Conservation (phyloP, 2,329 filamentous ascomycete genomes). For the Fusarium subglutinans region DNA sequence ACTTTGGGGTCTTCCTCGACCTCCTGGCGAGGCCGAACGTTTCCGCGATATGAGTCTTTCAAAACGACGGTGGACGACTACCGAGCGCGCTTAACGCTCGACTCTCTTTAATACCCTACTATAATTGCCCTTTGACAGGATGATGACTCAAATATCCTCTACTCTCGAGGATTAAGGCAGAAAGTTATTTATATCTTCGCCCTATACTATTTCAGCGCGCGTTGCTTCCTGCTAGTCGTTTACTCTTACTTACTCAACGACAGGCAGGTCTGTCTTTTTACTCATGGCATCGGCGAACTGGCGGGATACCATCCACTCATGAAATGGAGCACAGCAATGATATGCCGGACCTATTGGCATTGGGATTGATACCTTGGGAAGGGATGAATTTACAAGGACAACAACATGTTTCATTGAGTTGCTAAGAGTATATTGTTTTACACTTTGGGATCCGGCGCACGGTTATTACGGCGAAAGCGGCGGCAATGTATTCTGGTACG, state of each 20-base stretch:
- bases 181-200: constrained; percentile 14
- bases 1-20: constrained; percentile 56
- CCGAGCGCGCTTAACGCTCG: constrained; percentile 50
- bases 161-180: constrained; percentile 3
- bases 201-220: constrained; percentile 35
- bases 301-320: constrained; percentile 23
- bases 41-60: constrained; percentile 56
- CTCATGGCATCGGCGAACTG: constrained; percentile 42
- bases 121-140: constrained; percentile 11
- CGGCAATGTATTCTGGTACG: constrained; percentile 2
- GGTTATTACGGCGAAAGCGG: constrained; percentile 18
- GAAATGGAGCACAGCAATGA: constrained; percentile 21
- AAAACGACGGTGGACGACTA: constrained; percentile 67
- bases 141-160: constrained; percentile 16
- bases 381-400: not conserved
- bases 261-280: constrained; percentile 36
- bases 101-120: constrained; percentile 4
- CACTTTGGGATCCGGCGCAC: not conserved
- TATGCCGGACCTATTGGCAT: constrained; percentile 1
- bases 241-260: constrained; percentile 19
- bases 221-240: constrained; percentile 32
- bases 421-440: not conserved
- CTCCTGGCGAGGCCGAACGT: constrained; percentile 57
- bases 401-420: constrained; percentile 12
- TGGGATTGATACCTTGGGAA: constrained; percentile 27